Evolutionary conservation across 2,329 filamentous ascomycete species (phyloP), one percentile per base, ranked within the genome.

Genomic region (Corniculantispora saksenae): DNA sequence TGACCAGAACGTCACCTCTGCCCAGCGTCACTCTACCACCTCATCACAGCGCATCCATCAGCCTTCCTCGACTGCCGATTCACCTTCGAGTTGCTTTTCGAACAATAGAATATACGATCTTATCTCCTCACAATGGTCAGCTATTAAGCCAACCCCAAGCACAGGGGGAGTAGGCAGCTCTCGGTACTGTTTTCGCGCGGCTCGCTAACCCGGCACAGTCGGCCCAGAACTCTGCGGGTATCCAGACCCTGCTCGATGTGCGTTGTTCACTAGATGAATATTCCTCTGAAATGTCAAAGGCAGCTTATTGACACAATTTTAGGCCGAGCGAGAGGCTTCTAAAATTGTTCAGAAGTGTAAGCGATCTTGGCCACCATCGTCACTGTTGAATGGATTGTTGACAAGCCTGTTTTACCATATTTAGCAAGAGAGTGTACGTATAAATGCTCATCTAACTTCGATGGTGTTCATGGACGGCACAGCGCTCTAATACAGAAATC

Each of bases 191-290:
- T 60, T 58, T 47, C 40, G 19, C 35, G 38, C 17, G 25, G n/a
- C 70, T 70, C 66, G 69, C 72, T 74, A 68, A 73, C 67, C 57
- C 66, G 63, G 61, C 68, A 72, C 76, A 98, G 94, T 95, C 95
- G 78, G 95, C 94, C 77, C 95, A 98, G 83, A 98, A 98, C 85
- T 98, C 95, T 71, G 90, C 92, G 75, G 95, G 95, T 80, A 99
- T 99, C 78, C 94, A 98, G 83, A 98, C 94, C 77, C 89, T 99
- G 76, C 93, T 99, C 82, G 95, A 98, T 82, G 95, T 99, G 91
- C 75, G 91, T 77, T 2, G 25, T 27, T 35, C 3, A n/a, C n/a
- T n/a, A 27, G 27, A 62, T 13, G 9, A 19, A 1, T 5, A 32
- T 0, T 13, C 5, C 1, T 5, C 25, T 55, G 15, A 27, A 17